A percentile compares a stretch with the other conserved stretches of the same genome.
Evolutionary conservation across 345 rosid species (phyloP).

Genomic region (Erysimum cheiranthoides): DNA sequence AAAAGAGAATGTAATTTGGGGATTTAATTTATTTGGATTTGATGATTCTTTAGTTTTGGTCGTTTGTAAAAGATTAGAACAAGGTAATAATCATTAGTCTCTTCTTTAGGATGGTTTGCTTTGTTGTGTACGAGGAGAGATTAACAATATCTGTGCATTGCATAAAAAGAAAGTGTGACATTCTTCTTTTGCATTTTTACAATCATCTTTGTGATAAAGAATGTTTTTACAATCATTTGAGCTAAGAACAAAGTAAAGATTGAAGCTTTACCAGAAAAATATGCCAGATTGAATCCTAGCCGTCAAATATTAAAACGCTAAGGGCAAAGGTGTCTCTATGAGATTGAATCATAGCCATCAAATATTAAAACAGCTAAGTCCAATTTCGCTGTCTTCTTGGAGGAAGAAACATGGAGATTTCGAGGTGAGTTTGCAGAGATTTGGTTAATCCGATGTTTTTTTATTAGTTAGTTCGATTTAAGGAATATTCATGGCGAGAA

Average conservation of each 20-base stretch:
- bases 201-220: neutral
- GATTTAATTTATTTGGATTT: constrained; percentile 23
- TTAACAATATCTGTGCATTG: constrained; percentile 26
- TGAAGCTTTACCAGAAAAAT: neutral
- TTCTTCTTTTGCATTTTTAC: neutral
- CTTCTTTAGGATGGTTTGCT: constrained; percentile 26
- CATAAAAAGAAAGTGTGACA: constrained; percentile 29
- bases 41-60: constrained; percentile 41
- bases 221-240: constrained; percentile 12
- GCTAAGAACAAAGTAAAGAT: neutral
- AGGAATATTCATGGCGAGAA: neutral
- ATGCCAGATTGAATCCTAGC: constrained; percentile 28
- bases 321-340: neutral
- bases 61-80: constrained; percentile 42
- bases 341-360: constrained; percentile 21
- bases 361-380: too few relatives aligned
- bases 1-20: constrained; percentile 37
- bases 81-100: constrained; percentile 40
- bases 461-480: neutral
- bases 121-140: constrained; percentile 28
- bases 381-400: neutral
- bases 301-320: constrained; percentile 11
- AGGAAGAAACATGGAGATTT: constrained; percentile 23
- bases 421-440: constrained; percentile 29
- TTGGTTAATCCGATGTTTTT: neutral